A percentile compares a stretch with the other conserved stretches of the same genome.
Evolutionary conservation across 2,329 filamentous ascomycete genomes (phyloP).

Genomic region (Aspergillus unguis): DNA sequence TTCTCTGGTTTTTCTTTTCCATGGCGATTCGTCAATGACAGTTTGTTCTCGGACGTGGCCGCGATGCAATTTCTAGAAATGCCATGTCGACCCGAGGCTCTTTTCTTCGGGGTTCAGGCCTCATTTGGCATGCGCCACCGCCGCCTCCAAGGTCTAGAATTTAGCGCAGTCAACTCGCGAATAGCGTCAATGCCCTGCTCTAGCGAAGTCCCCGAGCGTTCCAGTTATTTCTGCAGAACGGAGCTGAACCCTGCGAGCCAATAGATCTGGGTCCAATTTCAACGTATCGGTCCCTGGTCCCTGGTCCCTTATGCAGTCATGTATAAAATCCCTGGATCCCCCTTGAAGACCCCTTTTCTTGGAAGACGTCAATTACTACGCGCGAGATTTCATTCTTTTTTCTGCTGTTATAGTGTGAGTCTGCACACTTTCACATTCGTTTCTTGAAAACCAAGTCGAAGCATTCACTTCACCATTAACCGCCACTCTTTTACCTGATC

Average conservation of each 20-base stretch:
- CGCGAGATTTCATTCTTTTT: not conserved
- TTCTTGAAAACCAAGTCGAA: not conserved
- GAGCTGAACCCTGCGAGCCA: not conserved
- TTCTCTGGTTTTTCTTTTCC: not conserved
- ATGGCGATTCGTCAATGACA: not conserved
- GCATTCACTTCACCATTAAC: not conserved
- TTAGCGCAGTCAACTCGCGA: not conserved
- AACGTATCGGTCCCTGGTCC: not conserved
- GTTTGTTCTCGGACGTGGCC: not conserved
- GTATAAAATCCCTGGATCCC: not conserved
- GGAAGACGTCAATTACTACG: not conserved
- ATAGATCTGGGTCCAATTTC: not conserved
- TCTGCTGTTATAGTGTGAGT: not conserved
- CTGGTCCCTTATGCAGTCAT: not conserved
- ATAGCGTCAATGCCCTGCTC: not conserved
- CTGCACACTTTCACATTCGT: slow-evolving; percentile 1
- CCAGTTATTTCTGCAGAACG: slow-evolving; percentile 1
- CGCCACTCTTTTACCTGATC: not conserved
- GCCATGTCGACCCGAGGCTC: not conserved
- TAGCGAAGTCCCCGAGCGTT: not conserved
- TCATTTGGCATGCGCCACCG: not conserved
- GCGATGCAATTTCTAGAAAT: too few relatives aligned
- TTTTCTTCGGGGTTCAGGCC: not conserved
- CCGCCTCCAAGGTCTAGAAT: not conserved
- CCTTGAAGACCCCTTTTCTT: not conserved